Evolutionary conservation across 768 basidiomycete species (phyloP).

Genomic region (Macrocybe gigantea): DNA sequence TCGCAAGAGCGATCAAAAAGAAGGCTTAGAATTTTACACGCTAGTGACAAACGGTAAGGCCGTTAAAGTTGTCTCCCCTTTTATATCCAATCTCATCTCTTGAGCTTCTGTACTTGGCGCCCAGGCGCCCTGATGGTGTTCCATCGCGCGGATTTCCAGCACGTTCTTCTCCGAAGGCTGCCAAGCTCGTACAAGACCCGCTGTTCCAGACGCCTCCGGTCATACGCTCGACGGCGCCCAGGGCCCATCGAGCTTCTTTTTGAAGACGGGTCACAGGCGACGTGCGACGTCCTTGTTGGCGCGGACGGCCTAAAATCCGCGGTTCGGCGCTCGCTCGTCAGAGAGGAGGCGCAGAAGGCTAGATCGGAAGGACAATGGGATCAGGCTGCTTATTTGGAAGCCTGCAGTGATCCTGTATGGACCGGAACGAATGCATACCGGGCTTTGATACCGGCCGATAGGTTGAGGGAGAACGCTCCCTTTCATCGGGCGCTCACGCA

Average conservation of each 20-base stretch:
- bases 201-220: constrained; percentile 53
- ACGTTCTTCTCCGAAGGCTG: constrained; percentile 45
- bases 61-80: not conserved
- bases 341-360: constrained; percentile 29
- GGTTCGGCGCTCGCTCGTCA: constrained; percentile 35
- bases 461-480: constrained; percentile 34
- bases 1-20: constrained; percentile 54
- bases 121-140: constrained; percentile 47
- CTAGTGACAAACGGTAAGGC: constrained; percentile 51
- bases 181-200: constrained; percentile 38
- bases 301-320: constrained; percentile 65
- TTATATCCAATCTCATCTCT: constrained; percentile 5
- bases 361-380: constrained; percentile 25
- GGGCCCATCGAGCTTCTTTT: constrained; percentile 47
- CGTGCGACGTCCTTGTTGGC: constrained; percentile 64
- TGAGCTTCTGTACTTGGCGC: constrained; percentile 3
- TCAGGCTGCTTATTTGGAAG: constrained; percentile 34
- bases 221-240: constrained; percentile 40
- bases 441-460: constrained; percentile 48
- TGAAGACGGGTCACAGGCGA: constrained; percentile 51
- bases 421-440: constrained; percentile 57
- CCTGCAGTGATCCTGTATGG: constrained; percentile 49
- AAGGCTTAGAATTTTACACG: constrained; percentile 48
- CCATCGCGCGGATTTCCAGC: constrained; percentile 67
- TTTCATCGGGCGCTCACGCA: constrained; percentile 41